Conservation (phyloP, 2,329 filamentous ascomycete species). For the Lachnellula hyalina region DNA sequence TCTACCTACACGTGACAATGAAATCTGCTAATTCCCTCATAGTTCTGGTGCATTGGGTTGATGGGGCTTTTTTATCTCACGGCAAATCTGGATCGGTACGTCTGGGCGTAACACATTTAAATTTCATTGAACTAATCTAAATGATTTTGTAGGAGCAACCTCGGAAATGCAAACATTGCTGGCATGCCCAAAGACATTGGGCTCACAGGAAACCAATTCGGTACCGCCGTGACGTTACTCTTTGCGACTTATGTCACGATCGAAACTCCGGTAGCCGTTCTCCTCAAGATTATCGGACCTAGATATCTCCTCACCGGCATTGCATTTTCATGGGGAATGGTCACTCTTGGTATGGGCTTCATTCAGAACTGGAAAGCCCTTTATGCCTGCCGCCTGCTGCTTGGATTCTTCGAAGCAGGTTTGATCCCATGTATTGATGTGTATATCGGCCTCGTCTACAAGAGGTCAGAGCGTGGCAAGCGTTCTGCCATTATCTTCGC, state of each 20-base stretch:
- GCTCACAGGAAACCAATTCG: slow-evolving; percentile 13
- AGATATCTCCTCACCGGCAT: slow-evolving; percentile 34
- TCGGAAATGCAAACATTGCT: slow-evolving; percentile 16
- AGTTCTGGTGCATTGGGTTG: slow-evolving; percentile 22
- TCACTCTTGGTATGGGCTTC: slow-evolving; percentile 38
- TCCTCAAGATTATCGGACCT: slow-evolving; percentile 42
- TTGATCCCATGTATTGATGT: slow-evolving; percentile 27
- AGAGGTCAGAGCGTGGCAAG: slow-evolving; percentile 22
- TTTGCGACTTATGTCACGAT: slow-evolving; percentile 46
- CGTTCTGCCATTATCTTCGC: slow-evolving; percentile 27
- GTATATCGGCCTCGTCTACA: slow-evolving; percentile 28
- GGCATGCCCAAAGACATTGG: slow-evolving; percentile 17
- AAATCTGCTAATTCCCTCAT: slow-evolving; percentile 22
- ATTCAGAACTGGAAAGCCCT: slow-evolving; percentile 37
- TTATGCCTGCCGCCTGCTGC: slow-evolving; percentile 33
- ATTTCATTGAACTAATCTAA: neutral
- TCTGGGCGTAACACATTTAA: neutral
- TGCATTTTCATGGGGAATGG: slow-evolving; percentile 32
- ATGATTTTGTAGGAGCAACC: neutral
- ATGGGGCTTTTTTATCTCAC: slow-evolving; percentile 50
- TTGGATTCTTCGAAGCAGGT: slow-evolving; percentile 29
- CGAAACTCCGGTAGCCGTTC: slow-evolving; percentile 41
- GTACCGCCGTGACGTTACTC: slow-evolving; percentile 38
- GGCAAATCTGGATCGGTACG: slow-evolving; percentile 45
- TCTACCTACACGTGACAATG: neutral